Conservation (phyloP, 805 yeast genomes). For the Metschnikowia kunwiensis region DNA sequence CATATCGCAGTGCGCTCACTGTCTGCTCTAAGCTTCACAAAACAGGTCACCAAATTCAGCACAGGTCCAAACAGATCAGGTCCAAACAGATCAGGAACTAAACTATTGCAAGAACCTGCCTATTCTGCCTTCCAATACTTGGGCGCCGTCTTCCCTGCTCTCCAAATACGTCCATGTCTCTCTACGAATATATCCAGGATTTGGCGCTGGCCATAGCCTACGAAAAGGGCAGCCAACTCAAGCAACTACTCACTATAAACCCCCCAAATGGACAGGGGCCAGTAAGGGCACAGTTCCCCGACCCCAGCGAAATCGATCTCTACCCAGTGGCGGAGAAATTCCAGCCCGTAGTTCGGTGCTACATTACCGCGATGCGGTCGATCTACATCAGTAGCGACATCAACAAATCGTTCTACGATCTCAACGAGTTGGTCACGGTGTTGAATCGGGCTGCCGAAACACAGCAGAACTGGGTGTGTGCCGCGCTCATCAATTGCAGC, state of each 20-base stretch:
- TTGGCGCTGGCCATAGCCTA: slow-evolving; percentile 20
- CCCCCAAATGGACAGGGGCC: slow-evolving; percentile 33
- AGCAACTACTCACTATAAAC: slow-evolving; percentile 31
- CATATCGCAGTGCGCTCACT: too few relatives aligned
- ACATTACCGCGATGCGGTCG: slow-evolving; percentile 36
- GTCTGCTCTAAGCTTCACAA: too few relatives aligned
- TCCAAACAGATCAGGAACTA: too few relatives aligned
- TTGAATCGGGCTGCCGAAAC: slow-evolving; percentile 53
- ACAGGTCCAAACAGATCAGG: too few relatives aligned
- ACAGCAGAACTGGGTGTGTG: slow-evolving; percentile 52
- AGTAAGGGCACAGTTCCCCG: slow-evolving; percentile 29
- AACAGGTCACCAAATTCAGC: too few relatives aligned
- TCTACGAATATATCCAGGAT: slow-evolving; percentile 23
- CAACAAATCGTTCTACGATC: slow-evolving; percentile 29
- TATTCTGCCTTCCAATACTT: too few relatives aligned
- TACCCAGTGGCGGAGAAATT: slow-evolving; percentile 37
- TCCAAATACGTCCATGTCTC: slow-evolving; percentile 15
- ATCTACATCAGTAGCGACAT: slow-evolving; percentile 33
- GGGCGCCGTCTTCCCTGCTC: too few relatives aligned
- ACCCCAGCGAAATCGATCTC: slow-evolving; percentile 41
- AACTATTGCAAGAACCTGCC: too few relatives aligned
- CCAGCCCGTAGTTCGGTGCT: slow-evolving; percentile 26
- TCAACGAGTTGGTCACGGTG: slow-evolving; percentile 42
- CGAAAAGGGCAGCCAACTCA: slow-evolving; percentile 20
- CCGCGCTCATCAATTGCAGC: slow-evolving; percentile 39